Base-by-base conservation (phyloP, 2,329 filamentous ascomycete genomes). In the Neurospora sp. region DNA sequence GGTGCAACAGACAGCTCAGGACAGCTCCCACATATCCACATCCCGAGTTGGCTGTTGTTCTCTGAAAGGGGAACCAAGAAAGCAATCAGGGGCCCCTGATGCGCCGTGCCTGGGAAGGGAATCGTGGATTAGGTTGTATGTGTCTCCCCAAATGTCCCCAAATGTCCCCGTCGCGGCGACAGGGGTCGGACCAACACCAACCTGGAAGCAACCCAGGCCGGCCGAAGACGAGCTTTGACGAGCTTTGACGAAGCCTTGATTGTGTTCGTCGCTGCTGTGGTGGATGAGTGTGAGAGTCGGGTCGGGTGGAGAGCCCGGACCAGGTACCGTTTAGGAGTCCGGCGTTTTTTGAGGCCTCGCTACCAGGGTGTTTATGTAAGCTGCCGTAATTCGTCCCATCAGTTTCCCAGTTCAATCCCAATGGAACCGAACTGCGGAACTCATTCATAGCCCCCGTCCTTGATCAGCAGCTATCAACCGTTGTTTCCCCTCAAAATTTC, bases 401-500 rank as follows among this genome's bases (percentile, higher is more conserved):
- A 52, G 43, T 58, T 58, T 58, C 46, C 46, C 19, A 23, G 11
- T 28, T 28, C 46, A 33, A 58, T 58, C 23, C 19, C 46, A 58
- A 33, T 33, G 52, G 13, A 67, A 17, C 17, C 23, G 13, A 39
- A 17, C 33, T 38, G 66, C 66, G 33, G 66, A 67, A 67, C 66
- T 38, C 36, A 15, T 38, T 39, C 36, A 67, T 19, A 38, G 38
- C 67, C 67, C 40, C 28, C 23, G 40, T 66, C 39, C 23, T 62
- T 62, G 52, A 62, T 62, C 52, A 62, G 52, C 72, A 71, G 70
- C 72, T 75, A 73, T 74, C 72, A 73, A 70, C 70, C 70, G 71
- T 70, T 69, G 66, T 72, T 62, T 74, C 73, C 73, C 73, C 73
- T 74, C 74, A 69, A 76, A 74, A 75, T 73, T 74, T 72, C 67